Conservation (phyloP, 495 filamentous ascomycete genomes). For the Tuber melanosporum region DNA sequence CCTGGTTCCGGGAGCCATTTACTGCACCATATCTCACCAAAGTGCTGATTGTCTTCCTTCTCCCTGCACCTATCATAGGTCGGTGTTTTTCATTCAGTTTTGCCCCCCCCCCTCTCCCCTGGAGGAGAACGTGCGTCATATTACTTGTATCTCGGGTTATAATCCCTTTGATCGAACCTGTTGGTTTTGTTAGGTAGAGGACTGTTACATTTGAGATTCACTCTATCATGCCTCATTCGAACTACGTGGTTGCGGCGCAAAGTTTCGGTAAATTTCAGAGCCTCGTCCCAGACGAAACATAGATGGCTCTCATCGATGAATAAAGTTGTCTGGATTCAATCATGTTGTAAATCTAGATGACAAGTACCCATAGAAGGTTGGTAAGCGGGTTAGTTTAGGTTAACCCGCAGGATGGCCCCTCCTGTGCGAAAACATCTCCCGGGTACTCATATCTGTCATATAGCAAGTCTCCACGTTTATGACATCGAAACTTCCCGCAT, state of each 20-base stretch:
- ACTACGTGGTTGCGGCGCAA: not conserved
- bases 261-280: not conserved
- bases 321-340: conserved; percentile 2
- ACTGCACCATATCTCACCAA: not conserved
- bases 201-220: not conserved
- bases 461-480: conserved; percentile 1
- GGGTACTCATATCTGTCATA: not conserved
- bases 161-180: not conserved
- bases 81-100: not conserved
- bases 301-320: conserved; percentile 6
- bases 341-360: conserved; percentile 1
- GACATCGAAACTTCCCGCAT: conserved; percentile 12
- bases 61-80: not conserved
- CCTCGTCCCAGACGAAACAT: not conserved
- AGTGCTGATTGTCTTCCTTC: not conserved
- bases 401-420: too few species aligned
- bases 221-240: not conserved
- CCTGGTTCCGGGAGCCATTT: not conserved
- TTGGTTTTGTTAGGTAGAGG: not conserved
- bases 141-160: not conserved
- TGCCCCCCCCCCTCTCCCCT: not conserved
- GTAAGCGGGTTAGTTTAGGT: too few species aligned
- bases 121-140: not conserved
- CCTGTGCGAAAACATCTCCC: too few species aligned
- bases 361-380: too few species aligned